phyloP scores from a whole-genome alignment of 2,329 filamentous ascomycete species.

The Colletotrichum sp. region DNA sequence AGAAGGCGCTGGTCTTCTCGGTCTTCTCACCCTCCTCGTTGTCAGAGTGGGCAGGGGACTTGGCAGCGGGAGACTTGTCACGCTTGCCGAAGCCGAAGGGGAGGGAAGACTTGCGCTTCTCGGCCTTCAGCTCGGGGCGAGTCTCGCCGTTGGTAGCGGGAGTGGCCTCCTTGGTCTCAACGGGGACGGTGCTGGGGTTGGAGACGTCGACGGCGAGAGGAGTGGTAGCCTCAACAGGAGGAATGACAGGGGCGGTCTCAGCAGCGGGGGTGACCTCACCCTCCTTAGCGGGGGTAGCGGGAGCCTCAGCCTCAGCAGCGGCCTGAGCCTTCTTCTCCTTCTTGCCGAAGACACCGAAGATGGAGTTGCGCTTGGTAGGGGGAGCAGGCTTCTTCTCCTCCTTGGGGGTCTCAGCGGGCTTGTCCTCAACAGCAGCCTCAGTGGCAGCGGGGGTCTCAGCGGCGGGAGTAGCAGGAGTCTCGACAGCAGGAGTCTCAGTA shows the following conservation, averaged over 20 bases:
- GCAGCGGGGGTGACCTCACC: conserved; percentile 42
- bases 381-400: conserved; percentile 49
- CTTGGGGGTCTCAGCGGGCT: conserved; percentile 37
- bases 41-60: conserved; percentile 56
- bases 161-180: conserved; percentile 50
- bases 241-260: conserved; percentile 63
- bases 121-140: conserved; percentile 69
- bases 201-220: conserved; percentile 61
- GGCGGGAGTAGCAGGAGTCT: conserved; percentile 33
- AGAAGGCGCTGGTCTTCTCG: conserved; percentile 61
- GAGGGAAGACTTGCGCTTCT: conserved; percentile 83
- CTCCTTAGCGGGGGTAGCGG: conserved; percentile 47
- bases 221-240: conserved; percentile 62
- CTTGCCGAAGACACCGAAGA: conserved; percentile 60
- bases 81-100: conserved; percentile 77
- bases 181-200: conserved; percentile 49
- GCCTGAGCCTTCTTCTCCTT: conserved; percentile 66
- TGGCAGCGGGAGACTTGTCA: conserved; percentile 45
- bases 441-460: conserved; percentile 39
- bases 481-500: conserved; percentile 35
- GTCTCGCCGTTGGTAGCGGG: conserved; percentile 55
- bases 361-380: conserved; percentile 60
- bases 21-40: conserved; percentile 64
- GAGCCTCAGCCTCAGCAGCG: conserved; percentile 52
- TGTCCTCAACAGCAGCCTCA: conserved; percentile 40